These are phyloP conservation scores for Friedmanniomyces simplex DNA, from an alignment of 495 filamentous ascomycete species.

Conservation along the genomic window DNA sequence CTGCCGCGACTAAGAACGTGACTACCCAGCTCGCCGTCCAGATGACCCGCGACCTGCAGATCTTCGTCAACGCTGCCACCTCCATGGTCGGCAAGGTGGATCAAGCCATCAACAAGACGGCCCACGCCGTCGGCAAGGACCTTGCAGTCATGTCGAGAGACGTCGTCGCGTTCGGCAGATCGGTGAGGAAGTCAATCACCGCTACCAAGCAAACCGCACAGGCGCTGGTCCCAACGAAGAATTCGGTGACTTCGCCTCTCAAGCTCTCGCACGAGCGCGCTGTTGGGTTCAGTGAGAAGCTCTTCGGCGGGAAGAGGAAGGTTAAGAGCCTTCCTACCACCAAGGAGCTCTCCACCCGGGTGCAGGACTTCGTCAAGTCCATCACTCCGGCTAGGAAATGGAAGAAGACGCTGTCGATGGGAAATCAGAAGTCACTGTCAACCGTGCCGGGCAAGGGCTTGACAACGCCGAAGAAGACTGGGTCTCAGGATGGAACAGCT, in stretches of 20 bases:
- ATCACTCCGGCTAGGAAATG: not conserved
- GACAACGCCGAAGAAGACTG: not conserved
- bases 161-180: not conserved
- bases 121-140: not conserved
- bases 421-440: not conserved
- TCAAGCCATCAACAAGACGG: not conserved
- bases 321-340: not conserved
- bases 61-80: conserved; percentile 5
- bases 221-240: conserved; percentile 5
- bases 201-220: not conserved
- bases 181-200: not conserved
- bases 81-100: conserved; percentile 2
- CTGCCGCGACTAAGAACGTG: conserved; percentile 14
- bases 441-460: not conserved
- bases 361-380: conserved; percentile 5
- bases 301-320: conserved; percentile 5
- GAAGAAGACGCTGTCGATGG: not conserved
- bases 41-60: conserved; percentile 6
- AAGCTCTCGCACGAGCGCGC: conserved; percentile 6
- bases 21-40: conserved; percentile 10
- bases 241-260: not conserved
- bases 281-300: not conserved
- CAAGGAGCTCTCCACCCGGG: conserved; percentile 7
- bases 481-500: not conserved
- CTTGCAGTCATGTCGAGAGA: conserved; percentile 3